These are phyloP conservation scores for Marchantia paleacea DNA, from an alignment of 225 moss, liverwort and hornwort species.

Conservation along the genomic window DNA sequence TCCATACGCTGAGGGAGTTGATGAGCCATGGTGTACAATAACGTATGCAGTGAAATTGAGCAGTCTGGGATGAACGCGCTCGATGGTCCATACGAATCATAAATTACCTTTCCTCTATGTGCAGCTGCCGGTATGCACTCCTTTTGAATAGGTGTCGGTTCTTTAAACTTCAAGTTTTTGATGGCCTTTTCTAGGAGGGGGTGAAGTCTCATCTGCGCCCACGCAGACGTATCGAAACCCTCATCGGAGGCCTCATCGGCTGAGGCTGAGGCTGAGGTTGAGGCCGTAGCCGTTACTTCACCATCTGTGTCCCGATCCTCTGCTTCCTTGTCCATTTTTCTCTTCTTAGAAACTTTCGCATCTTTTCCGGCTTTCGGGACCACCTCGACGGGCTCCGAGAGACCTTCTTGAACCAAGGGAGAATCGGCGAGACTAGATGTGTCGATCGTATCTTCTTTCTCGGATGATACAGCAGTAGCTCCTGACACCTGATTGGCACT, in stretches of 20 bases:
- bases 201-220: conserved; percentile 82
- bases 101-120: conserved; percentile 80
- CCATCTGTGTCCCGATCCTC: conserved; percentile 32
- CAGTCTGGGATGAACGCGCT: background rate
- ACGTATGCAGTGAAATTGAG: background rate
- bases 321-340: conserved; percentile 36
- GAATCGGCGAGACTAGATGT: background rate
- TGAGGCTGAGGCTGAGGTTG: background rate
- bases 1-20: background rate
- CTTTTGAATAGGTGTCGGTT: conserved; percentile 94
- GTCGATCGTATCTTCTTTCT: background rate
- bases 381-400: background rate
- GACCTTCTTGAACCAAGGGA: background rate
- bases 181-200: conserved; percentile 72
- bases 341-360: conserved; percentile 14
- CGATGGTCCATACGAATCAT: background rate
- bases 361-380: background rate
- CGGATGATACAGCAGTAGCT: background rate
- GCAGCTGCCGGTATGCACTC: conserved; percentile 92
- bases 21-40: background rate
- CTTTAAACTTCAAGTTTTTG: conserved; percentile 53
- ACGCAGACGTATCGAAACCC: conserved; percentile 68
- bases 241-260: conserved; percentile 12
- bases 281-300: conserved; percentile 19
- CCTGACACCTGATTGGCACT: background rate